Percentiles rank a stretch among this genome's conserved stretches.
Conservation (phyloP, 148 eudicot genomes). For the Rhododendron henanense region DNA sequence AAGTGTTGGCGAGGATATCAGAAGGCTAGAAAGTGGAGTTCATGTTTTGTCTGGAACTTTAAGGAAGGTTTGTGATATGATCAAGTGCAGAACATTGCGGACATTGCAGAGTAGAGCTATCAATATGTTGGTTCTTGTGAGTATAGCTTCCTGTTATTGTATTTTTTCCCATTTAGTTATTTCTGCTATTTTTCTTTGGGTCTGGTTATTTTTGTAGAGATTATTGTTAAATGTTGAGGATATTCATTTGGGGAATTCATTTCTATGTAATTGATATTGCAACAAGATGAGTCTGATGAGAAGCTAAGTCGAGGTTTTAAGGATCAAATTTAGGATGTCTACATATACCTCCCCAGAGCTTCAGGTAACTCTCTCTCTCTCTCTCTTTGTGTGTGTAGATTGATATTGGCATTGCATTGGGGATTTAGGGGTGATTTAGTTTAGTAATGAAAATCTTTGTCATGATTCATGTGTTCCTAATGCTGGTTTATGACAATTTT, state of each 20-base stretch:
- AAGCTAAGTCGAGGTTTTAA: conserved; percentile 96
- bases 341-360: conserved; percentile 11
- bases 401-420: too few species aligned
- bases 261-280: not conserved
- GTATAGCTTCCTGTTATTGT: conserved; percentile 18
- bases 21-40: conserved; percentile 82
- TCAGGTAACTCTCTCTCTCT: too few species aligned
- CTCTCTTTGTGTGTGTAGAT: too few species aligned
- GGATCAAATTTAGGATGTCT: conserved; percentile 97
- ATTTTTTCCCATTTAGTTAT: not conserved
- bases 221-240: not conserved
- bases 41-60: conserved; percentile 96
- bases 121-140: conserved; percentile 77
- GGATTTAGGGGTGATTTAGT: too few species aligned
- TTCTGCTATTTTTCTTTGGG: not conserved
- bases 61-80: conserved; percentile 94
- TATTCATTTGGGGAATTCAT: not conserved
- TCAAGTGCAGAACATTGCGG: conserved; percentile 78
- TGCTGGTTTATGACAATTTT: too few species aligned
- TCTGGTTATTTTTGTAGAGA: not conserved
- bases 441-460: too few species aligned
- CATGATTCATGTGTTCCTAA: too few species aligned
- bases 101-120: conserved; percentile 48
- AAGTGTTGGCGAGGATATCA: conserved; percentile 91
- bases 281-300: conserved; percentile 52